These are phyloP conservation scores for Fermentozyma sake DNA, from an alignment of 1,139 yeast genomes.

Conservation along the genomic window DNA sequence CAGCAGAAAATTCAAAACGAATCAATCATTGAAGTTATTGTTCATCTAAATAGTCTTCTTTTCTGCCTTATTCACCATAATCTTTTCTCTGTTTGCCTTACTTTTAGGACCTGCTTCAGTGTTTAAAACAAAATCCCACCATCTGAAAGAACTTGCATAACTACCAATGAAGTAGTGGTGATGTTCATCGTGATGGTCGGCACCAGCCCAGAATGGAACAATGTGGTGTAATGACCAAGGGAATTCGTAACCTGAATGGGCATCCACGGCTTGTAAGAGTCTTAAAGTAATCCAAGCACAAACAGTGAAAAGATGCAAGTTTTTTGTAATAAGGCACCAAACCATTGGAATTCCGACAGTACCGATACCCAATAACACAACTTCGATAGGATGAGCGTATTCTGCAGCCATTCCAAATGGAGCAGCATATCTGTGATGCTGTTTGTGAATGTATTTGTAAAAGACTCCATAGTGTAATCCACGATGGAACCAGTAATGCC, in stretches of 20 bases:
- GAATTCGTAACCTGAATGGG: slow-evolving; percentile 47
- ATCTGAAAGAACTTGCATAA: slow-evolving; percentile 43
- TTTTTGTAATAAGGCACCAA: slow-evolving; percentile 33
- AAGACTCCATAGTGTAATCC: slow-evolving; percentile 44
- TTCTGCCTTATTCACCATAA: slow-evolving; percentile 32
- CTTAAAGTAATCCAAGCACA: slow-evolving; percentile 41
- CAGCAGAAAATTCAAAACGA: no score
- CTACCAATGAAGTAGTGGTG: slow-evolving; percentile 45
- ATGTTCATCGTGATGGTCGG: slow-evolving; percentile 47
- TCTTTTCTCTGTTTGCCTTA: slow-evolving; percentile 33
- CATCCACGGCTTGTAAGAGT: slow-evolving; percentile 45
- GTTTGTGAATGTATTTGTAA: slow-evolving; percentile 45
- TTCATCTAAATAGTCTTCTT: slow-evolving; percentile 10
- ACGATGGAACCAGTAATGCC: slow-evolving; percentile 48
- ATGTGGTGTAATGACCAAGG: slow-evolving; percentile 46
- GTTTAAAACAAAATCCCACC: slow-evolving; percentile 41
- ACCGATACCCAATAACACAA: slow-evolving; percentile 41
- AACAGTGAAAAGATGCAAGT: slow-evolving; percentile 42
- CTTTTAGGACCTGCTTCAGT: slow-evolving; percentile 46
- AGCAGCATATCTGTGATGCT: slow-evolving; percentile 47
- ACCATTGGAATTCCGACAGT: slow-evolving; percentile 46
- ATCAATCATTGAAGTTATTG: no score
- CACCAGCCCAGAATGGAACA: slow-evolving; percentile 49
- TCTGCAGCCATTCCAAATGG: slow-evolving; percentile 49
- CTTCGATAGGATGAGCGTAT: slow-evolving; percentile 47